These are phyloP conservation scores for Podila epicladia DNA, from an alignment of 192 early-diverging fungal genomes.

Conservation along the genomic window DNA sequence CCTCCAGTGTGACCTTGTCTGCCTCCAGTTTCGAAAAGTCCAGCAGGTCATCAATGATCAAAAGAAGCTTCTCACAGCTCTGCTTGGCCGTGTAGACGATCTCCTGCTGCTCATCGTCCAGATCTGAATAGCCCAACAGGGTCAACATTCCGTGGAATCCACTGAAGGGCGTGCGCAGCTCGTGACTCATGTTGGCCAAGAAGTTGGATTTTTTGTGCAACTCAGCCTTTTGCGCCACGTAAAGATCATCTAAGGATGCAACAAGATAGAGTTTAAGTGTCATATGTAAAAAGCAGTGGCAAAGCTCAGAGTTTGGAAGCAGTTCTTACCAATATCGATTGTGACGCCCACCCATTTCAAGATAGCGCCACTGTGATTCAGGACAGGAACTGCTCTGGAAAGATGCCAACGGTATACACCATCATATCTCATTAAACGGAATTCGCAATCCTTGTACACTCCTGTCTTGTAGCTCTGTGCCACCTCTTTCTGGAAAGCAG, in stretches of 20 bases:
- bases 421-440: slow-evolving; percentile 47
- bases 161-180: slow-evolving; percentile 55
- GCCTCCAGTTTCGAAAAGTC: slow-evolving; percentile 71
- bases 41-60: slow-evolving; percentile 56
- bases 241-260: slow-evolving; percentile 32
- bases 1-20: slow-evolving; percentile 61
- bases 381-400: slow-evolving; percentile 30
- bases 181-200: slow-evolving; percentile 60
- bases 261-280: no score
- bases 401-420: slow-evolving; percentile 50
- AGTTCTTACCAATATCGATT: slow-evolving; percentile 41
- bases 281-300: no score
- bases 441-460: slow-evolving; percentile 51
- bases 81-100: slow-evolving; percentile 60
- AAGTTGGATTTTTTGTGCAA: slow-evolving; percentile 58
- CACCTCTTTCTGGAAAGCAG: slow-evolving; percentile 44
- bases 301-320: no score
- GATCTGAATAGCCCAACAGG: slow-evolving; percentile 54
- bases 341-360: slow-evolving; percentile 48
- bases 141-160: slow-evolving; percentile 66
- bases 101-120: slow-evolving; percentile 61
- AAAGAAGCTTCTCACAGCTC: slow-evolving; percentile 58
- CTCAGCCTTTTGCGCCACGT: slow-evolving; percentile 54
- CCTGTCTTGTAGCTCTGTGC: slow-evolving; percentile 49
- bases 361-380: slow-evolving; percentile 42